phyloP scores from a whole-genome alignment of 1,284 basidiomycete species.

The Agroathelia rolfsii region DNA sequence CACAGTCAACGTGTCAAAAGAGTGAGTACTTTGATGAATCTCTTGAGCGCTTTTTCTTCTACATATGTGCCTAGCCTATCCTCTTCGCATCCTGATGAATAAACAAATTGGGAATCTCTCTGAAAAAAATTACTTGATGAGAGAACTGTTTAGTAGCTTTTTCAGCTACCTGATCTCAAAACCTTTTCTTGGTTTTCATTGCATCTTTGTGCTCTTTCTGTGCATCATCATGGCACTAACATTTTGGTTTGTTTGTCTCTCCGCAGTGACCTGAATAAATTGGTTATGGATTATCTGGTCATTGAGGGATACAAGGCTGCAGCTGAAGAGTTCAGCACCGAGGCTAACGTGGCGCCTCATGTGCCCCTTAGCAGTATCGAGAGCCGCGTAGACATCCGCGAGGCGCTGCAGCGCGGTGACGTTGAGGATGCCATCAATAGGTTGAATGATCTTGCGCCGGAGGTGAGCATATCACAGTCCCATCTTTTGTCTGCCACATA shows the following conservation, averaged over 20 bases:
- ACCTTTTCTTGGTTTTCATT: slow-evolving; percentile 18
- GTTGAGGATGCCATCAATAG: slow-evolving; percentile 89
- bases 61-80: slow-evolving; percentile 9
- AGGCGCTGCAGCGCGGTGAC: slow-evolving; percentile 89
- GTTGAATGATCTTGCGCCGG: slow-evolving; percentile 93
- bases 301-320: slow-evolving; percentile 96
- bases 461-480: slow-evolving; percentile 54
- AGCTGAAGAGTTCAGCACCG: slow-evolving; percentile 87
- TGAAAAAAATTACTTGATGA: slow-evolving; percentile 61
- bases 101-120: slow-evolving; percentile 83
- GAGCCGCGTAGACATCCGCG: slow-evolving; percentile 87
- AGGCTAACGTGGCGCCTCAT: slow-evolving; percentile 68
- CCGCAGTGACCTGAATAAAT: slow-evolving; percentile 82
- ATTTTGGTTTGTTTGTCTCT: slow-evolving; percentile 11
- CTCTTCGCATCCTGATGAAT: slow-evolving; percentile 32
- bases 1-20: slow-evolving; percentile 66
- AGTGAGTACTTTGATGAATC: too few species aligned
- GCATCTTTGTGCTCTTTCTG: too few species aligned
- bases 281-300: slow-evolving; percentile 98
- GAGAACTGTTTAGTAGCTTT: slow-evolving; percentile 63
- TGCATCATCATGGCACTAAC: too few species aligned
- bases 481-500: slow-evolving; percentile 9
- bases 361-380: slow-evolving; percentile 90
- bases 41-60: too few species aligned
- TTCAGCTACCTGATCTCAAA: slow-evolving; percentile 43